Percentiles rank a stretch among this genome's conserved stretches.
Evolutionary conservation across 1,139 yeast genomes (phyloP).

Genomic region (Nakaseomyces nivariensis): DNA sequence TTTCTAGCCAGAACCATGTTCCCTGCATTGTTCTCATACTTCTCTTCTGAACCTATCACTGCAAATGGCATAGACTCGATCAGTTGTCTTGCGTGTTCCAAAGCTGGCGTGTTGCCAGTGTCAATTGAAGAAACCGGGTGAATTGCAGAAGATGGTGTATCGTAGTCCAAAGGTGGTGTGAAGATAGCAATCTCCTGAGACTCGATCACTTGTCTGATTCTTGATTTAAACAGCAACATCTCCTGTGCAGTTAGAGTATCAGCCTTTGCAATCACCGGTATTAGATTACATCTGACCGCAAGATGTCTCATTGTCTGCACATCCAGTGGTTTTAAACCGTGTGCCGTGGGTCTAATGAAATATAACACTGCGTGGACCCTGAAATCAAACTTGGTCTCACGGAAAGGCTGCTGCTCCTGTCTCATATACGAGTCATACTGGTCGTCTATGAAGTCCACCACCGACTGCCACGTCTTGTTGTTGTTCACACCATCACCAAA

Average conservation of each 20-base stretch:
- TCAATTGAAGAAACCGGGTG: slow-evolving; percentile 49
- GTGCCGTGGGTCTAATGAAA: slow-evolving; percentile 94
- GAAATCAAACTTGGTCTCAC: slow-evolving; percentile 62
- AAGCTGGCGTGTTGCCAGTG: slow-evolving; percentile 41
- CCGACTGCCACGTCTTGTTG: slow-evolving; percentile 86
- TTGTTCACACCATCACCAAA: slow-evolving; percentile 95
- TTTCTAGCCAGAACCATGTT: slow-evolving; percentile 78
- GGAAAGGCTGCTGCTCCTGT: slow-evolving; percentile 90
- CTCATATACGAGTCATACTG: slow-evolving; percentile 92
- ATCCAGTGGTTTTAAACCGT: slow-evolving; percentile 86
- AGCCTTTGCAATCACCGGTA: slow-evolving; percentile 91
- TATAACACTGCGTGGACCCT: slow-evolving; percentile 94
- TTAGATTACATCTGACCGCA: slow-evolving; percentile 80
- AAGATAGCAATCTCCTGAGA: slow-evolving; percentile 87
- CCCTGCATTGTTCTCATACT: slow-evolving; percentile 69
- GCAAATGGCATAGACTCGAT: slow-evolving; percentile 94
- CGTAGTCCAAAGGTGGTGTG: slow-evolving; percentile 54
- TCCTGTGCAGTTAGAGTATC: slow-evolving; percentile 85
- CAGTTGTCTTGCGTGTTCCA: slow-evolving; percentile 72
- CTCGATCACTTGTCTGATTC: slow-evolving; percentile 83
- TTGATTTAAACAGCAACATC: slow-evolving; percentile 67
- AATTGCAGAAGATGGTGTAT: slow-evolving; percentile 6
- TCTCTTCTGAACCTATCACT: slow-evolving; percentile 82
- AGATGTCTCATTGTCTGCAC: slow-evolving; percentile 87
- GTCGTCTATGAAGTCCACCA: slow-evolving; percentile 89